phyloP scores from a whole-genome alignment of 1,284 basidiomycete genomes.

The Coniophora puteana region DNA sequence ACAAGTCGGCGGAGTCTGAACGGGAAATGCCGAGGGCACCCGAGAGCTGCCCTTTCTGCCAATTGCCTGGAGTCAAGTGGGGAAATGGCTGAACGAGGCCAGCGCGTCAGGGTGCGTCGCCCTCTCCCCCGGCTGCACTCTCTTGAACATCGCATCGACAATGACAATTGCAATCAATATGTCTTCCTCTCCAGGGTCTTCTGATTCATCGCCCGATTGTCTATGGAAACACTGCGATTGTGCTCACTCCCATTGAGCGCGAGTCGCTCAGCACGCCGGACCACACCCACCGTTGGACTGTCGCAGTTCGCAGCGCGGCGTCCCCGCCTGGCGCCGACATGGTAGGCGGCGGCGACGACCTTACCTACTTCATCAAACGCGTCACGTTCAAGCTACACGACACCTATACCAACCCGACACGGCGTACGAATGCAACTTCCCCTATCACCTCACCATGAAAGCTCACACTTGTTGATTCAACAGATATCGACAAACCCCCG shows the following conservation, averaged over 20 bases:
- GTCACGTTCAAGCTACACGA: conserved; percentile 99
- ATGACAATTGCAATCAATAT: conserved; percentile 4
- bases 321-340: conserved; percentile 58
- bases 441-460: conserved; percentile 4
- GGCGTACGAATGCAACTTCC: conserved; percentile 58
- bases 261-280: conserved; percentile 52
- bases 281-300: conserved; percentile 97
- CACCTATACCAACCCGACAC: conserved; percentile 87
- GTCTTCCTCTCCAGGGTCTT: conserved; percentile 58
- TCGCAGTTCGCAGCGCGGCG: conserved; percentile 84
- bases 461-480: no score
- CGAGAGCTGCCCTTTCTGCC: conserved; percentile 19
- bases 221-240: conserved; percentile 92
- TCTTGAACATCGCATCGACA: background rate
- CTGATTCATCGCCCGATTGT: conserved; percentile 90
- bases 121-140: no score
- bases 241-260: conserved; percentile 77
- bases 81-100: conserved; percentile 68
- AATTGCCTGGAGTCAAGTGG: no score
- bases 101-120: conserved; percentile 67
- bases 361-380: conserved; percentile 87
- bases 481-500: conserved; percentile 90
- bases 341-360: conserved; percentile 87
- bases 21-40: conserved; percentile 23
- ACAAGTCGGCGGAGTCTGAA: conserved; percentile 27